Evolutionary conservation across 176 grass and related monocot species (phyloP).

Genomic region (Oryza longistaminata): DNA sequence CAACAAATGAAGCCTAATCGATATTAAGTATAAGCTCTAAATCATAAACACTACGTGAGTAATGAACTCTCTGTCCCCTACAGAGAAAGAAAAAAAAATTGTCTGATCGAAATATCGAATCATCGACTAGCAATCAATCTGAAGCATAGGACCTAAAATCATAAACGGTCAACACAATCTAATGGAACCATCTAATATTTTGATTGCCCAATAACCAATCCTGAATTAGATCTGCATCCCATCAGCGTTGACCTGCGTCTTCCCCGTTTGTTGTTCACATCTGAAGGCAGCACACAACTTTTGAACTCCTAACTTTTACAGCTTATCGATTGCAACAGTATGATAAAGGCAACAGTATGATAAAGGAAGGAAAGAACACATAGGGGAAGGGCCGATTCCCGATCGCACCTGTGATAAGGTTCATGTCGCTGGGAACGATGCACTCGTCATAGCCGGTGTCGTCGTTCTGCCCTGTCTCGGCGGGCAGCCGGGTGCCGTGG

Average conservation of each 20-base stretch:
- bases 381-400: no score
- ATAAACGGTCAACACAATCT: background rate
- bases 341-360: no score
- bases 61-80: background rate
- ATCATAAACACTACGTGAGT: background rate
- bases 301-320: background rate
- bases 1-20: background rate
- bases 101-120: background rate
- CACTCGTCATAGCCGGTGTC: no score
- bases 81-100: background rate
- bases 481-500: no score
- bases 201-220: background rate
- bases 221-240: conserved; percentile 35
- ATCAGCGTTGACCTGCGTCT: conserved; percentile 1
- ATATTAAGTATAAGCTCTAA: background rate
- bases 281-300: background rate
- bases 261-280: background rate
- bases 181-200: background rate
- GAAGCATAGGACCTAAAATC: background rate
- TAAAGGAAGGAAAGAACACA: no score
- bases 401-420: no score
- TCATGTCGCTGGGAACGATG: no score
- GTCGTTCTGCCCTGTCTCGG: no score
- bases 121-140: background rate
- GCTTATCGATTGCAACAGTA: background rate